A percentile compares a stretch with the other conserved stretches of the same genome.
phyloP scores from a whole-genome alignment of 176 grass and related monocot species.

The Aegilops tauschii region DNA sequence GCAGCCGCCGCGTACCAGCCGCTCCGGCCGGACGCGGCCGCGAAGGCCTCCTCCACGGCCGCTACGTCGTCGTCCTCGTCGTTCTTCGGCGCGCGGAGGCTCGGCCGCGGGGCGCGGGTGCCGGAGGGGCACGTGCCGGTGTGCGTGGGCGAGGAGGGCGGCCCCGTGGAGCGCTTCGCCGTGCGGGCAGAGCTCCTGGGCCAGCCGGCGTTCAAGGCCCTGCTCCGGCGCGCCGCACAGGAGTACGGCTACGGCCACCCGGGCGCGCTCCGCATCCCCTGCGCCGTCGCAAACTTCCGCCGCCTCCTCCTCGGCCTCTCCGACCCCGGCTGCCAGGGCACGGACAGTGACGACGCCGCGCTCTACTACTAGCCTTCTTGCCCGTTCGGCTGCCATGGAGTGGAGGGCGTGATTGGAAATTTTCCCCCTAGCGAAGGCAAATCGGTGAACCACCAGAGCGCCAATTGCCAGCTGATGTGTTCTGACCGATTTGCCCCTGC shows the following conservation, averaged over 20 bases:
- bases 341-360: not conserved
- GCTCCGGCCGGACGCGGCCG: not conserved
- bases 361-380: not conserved
- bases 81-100: constrained; percentile 14
- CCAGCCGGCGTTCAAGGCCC: constrained; percentile 63
- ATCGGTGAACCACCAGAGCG: constrained; percentile 6
- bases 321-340: not conserved
- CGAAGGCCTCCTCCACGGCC: not conserved
- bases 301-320: constrained; percentile 45
- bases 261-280: constrained; percentile 90
- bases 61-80: not conserved
- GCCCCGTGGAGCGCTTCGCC: constrained; percentile 71
- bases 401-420: constrained; percentile 13
- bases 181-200: constrained; percentile 62
- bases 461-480: not conserved
- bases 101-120: constrained; percentile 1
- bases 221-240: constrained; percentile 75
- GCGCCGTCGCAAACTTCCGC: constrained; percentile 66
- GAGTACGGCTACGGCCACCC: constrained; percentile 91
- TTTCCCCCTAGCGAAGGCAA: constrained; percentile 1
- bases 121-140: constrained; percentile 78
- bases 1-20: constrained; percentile 42
- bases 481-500: constrained; percentile 28
- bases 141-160: constrained; percentile 75
- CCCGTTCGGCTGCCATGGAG: not conserved